Base-by-base conservation (phyloP, 2,329 filamentous ascomycete genomes). In the Monilinia fructicola region DNA sequence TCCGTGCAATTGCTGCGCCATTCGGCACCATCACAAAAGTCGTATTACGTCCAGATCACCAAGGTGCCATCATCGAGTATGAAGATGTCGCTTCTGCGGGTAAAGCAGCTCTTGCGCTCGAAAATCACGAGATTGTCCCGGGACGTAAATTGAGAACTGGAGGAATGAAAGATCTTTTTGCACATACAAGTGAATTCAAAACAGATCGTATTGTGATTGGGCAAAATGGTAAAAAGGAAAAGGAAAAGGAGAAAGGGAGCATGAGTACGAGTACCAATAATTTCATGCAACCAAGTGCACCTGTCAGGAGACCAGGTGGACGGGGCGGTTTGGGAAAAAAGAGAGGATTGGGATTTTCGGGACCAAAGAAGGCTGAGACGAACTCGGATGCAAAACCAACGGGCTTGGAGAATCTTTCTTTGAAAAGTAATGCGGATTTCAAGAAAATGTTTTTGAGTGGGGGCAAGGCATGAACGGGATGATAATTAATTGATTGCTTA, bases 61-160 rank as follows among this genome's bases (percentile, higher is more conserved):
- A 89, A 67, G 93, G 93, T 16, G 95, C 93, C 6, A 90, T 94
- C 65, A 84, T 98, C 48, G 95, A 98, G 75, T 97, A 91, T 72
- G 78, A 80, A n/a, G 82, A 86, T 63, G 79, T 86, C 0, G 79
- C 83, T 28, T 84, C 87, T 46, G 90, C 90, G 0, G 93, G 93
- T 35, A 90, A 85, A 74, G 90, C 90, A 1, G 81, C 85, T n/a
- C 75, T 90, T 10, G 81, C 81, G 35, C 78, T 90, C 3, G 81
- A 86, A 54, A 84, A 84, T 7, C 74, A 81, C 62, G 82, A 85
- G 60, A 83, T 89, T 54, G 82, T 81, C 46, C 56, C 73, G 21
- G 84, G 82, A 3, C 79, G 80, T 46, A 83, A 79, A 66, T 78
- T 90, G 31, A 82, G 81, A 21, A 85, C 82, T 0, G 87, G 86